Conservation (phyloP, 805 yeast species). For the Nakazawaea ambrosiae region DNA sequence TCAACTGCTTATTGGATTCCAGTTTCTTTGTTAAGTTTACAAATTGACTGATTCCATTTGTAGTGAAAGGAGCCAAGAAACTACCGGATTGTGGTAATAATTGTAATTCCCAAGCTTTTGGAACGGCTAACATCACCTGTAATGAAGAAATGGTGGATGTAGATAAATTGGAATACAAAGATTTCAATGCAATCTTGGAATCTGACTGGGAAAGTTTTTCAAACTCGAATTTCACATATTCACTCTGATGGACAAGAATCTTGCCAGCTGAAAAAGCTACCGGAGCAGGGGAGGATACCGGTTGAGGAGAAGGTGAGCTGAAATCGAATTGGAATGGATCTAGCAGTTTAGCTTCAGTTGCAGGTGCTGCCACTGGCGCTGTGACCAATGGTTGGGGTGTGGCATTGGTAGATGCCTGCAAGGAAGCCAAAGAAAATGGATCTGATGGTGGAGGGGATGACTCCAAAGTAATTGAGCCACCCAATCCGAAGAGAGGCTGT, state of each 20-base stretch:
- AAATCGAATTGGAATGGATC: conserved; percentile 31
- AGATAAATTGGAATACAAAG: conserved; percentile 45
- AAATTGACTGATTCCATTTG: conserved; percentile 47
- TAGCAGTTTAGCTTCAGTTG: conserved; percentile 14
- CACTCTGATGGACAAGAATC: conserved; percentile 33
- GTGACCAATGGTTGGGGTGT: too few relatives aligned
- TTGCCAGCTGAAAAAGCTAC: not conserved
- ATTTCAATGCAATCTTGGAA: conserved; percentile 34
- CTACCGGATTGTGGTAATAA: conserved; percentile 59
- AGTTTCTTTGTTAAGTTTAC: conserved; percentile 28
- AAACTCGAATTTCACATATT: conserved; percentile 42
- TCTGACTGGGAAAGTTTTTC: conserved; percentile 29
- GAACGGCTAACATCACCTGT: conserved; percentile 63
- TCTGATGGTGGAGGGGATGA: conserved; percentile 21
- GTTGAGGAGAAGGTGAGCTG: not conserved
- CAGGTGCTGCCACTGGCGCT: conserved; percentile 2
- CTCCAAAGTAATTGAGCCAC: conserved; percentile 25
- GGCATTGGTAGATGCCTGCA: too few relatives aligned
- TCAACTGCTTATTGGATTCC: conserved; percentile 35
- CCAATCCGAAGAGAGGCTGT: conserved; percentile 21
- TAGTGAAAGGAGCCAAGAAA: conserved; percentile 37
- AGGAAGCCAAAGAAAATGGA: too few relatives aligned
- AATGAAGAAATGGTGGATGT: conserved; percentile 39
- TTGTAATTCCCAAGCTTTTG: conserved; percentile 50
- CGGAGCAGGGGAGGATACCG: conserved; percentile 3